Evolutionary conservation across 2,329 filamentous ascomycete genomes (phyloP).

Genomic region (Stagonosporopsis vannaccii): DNA sequence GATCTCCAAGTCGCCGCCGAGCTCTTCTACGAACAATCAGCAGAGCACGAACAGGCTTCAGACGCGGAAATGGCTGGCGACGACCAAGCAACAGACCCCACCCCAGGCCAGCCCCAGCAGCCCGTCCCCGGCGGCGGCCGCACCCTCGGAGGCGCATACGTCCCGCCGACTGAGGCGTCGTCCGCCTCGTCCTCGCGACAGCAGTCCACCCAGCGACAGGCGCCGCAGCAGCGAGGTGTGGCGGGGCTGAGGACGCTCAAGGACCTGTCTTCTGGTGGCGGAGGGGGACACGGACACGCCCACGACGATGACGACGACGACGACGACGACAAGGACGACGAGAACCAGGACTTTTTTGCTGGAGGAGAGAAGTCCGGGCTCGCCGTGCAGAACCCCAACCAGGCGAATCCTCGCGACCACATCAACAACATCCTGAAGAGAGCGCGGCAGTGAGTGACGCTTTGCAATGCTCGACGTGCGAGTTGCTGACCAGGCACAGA

Average conservation of each 20-base stretch:
- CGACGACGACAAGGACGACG: conserved; percentile 66
- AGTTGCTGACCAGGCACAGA: conserved; percentile 52
- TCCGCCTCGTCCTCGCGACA: conserved; percentile 39
- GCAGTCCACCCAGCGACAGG: conserved; percentile 32
- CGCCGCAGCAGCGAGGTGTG: conserved; percentile 33
- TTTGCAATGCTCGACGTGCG: background rate
- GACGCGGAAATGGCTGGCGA: conserved; percentile 48
- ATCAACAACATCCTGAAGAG: conserved; percentile 60
- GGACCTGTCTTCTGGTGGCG: conserved; percentile 54
- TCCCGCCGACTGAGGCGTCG: conserved; percentile 36
- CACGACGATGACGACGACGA: conserved; percentile 63
- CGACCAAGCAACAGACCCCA: conserved; percentile 32
- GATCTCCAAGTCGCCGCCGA: conserved; percentile 55
- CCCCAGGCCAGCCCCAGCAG: conserved; percentile 31
- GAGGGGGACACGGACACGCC: conserved; percentile 52
- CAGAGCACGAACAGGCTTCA: conserved; percentile 30
- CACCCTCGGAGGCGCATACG: conserved; percentile 47
- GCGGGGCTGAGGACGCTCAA: conserved; percentile 53
- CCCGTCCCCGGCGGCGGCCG: conserved; percentile 44
- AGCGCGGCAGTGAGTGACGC: conserved; percentile 51
- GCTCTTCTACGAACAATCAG: conserved; percentile 53
- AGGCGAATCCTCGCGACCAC: conserved; percentile 57
- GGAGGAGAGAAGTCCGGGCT: conserved; percentile 86
- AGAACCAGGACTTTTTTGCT: conserved; percentile 75
- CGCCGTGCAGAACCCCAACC: conserved; percentile 70